Conservation (phyloP, 2,329 filamentous ascomycete species). For the Amphichorda felina region DNA sequence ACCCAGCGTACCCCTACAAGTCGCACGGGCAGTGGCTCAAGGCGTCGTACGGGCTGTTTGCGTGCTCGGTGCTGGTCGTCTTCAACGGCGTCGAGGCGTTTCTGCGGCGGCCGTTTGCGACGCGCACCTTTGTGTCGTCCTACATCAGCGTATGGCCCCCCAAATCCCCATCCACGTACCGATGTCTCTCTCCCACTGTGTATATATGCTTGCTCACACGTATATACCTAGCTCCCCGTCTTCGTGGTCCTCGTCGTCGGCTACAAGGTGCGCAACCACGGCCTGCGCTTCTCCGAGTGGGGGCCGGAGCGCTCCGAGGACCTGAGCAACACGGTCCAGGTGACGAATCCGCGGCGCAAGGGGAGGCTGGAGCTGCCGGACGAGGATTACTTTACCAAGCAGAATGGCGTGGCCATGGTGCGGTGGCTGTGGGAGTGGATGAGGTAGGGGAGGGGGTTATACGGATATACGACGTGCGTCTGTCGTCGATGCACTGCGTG, state of each 20-base stretch:
- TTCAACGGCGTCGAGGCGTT: conserved; percentile 23
- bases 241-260: conserved; percentile 4
- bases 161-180: too few relatives aligned
- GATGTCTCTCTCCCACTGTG: too few relatives aligned
- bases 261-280: conserved; percentile 3
- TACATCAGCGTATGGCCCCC: conserved; percentile 22
- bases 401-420: conserved; percentile 2
- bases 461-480: too few relatives aligned
- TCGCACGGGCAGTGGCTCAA: conserved; percentile 26
- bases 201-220: too few relatives aligned
- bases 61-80: conserved; percentile 18
- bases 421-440: conserved; percentile 4
- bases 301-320: conserved; percentile 3
- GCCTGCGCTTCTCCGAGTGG: conserved; percentile 3
- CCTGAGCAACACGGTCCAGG: conserved; percentile 3
- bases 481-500: too few relatives aligned
- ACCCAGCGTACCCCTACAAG: conserved; percentile 23
- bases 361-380: conserved; percentile 3
- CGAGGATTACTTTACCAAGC: conserved; percentile 1
- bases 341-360: background rate
- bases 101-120: conserved; percentile 19
- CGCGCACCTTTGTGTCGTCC: conserved; percentile 21
- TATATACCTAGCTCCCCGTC: conserved; percentile 4
- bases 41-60: conserved; percentile 18
- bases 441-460: too few relatives aligned